Base-by-base conservation (phyloP, 495 filamentous ascomycete genomes). In the Penicillium angulare region DNA sequence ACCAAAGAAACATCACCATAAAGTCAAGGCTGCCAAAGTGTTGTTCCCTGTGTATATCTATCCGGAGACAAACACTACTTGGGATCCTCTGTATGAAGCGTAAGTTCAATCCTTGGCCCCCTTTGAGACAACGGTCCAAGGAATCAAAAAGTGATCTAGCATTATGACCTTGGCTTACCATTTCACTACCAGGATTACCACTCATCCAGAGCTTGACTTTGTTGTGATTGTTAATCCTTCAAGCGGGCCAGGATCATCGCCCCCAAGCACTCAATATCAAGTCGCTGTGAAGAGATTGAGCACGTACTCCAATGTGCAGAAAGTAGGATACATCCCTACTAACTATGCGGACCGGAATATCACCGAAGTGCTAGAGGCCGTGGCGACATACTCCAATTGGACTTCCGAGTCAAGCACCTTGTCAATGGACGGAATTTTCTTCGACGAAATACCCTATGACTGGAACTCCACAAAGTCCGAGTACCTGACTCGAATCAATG, bases 401-500 rank as follows among this genome's bases (percentile, higher is more conserved):
- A 29, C 41, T 3, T 15, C 41, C 7, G 16, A 15, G 7, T 44
- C 41, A 24, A 44, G n/a, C 12, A 24, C 6, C 20, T 24, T 44
- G n/a, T 21, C 12, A 17, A 44, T 44, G 41, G 41, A 44, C 18
- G 41, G 41, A 15, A 44, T 44, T 16, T 44, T 44, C 41, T 44
- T 44, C 12, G 41, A 44, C 8, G 41, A 44, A 18, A 32, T 32
- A 2, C 41, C 41, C 16, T 44, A 44, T 21, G 41, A 44, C 12
- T 44, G 27, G 23, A 44, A 29, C 16, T 18, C 41, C 3, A 32
- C 41, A 6, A 44, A 32, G 12, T 21, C 23, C 27, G 41, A 44
- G 24, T 44, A 44, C 17, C 15, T 44, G 41, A 29, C 6, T 15
- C 41, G 24, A 17, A 44, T 44, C 41, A 44, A 44, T 24, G 27